Conservation (phyloP, 108 stramenopile genomes). For the Nitzschia palea region DNA sequence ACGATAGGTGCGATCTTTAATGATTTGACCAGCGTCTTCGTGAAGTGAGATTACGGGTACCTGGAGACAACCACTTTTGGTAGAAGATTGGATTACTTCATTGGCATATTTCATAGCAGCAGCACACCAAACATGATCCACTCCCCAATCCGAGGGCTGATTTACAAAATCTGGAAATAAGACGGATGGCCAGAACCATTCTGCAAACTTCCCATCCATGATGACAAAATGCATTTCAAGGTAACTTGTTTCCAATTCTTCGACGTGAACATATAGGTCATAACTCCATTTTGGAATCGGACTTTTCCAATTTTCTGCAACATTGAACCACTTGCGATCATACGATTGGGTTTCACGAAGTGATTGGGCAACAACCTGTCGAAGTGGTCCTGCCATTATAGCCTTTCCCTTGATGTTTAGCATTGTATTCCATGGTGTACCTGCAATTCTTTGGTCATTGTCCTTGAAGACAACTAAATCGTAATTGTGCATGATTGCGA, state of each 20-base stretch:
- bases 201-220: constrained; percentile 27
- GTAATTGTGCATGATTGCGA: constrained; percentile 2
- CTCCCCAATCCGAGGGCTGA: constrained; percentile 11
- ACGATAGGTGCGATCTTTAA: too few species aligned
- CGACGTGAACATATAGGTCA: neutral
- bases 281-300: constrained; percentile 3
- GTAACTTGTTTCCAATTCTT: constrained; percentile 2
- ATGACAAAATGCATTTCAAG: constrained; percentile 29
- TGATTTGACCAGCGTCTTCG: constrained; percentile 10
- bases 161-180: neutral
- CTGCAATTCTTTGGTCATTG: constrained; percentile 7
- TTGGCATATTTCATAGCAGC: constrained; percentile 13
- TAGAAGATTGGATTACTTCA: too few species aligned
- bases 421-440: constrained; percentile 10
- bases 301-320: too few species aligned
- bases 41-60: constrained; percentile 5
- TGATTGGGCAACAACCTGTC: constrained; percentile 8
- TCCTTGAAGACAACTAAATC: constrained; percentile 12
- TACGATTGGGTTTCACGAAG: too few species aligned
- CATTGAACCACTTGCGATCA: too few species aligned
- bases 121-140: constrained; percentile 16
- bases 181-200: constrained; percentile 15
- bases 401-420: neutral
- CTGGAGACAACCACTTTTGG: neutral
- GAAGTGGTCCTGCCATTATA: neutral